These are phyloP conservation scores for Tritrichomonas foetus DNA, from an alignment of 208 protist species.

Conservation along the genomic window DNA sequence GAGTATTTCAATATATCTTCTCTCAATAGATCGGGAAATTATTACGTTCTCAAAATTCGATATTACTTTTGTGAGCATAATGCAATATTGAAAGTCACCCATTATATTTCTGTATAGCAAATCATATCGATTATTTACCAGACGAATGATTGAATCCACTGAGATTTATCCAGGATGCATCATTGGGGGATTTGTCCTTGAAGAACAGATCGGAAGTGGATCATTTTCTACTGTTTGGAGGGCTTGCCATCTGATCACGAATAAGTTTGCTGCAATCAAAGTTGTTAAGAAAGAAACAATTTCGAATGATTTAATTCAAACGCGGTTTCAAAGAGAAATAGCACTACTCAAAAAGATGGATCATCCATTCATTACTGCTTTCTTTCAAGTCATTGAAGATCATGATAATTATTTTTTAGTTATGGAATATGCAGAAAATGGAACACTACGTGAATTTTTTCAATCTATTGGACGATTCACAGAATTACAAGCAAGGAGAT, in stretches of 20 bases:
- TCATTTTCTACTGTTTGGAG: not conserved
- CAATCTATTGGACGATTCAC: not conserved
- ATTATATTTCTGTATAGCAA: no score
- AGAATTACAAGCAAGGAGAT: not conserved
- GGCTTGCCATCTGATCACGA: not conserved
- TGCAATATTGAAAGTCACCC: no score
- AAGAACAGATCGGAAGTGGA: not conserved
- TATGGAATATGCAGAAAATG: constrained; percentile 7
- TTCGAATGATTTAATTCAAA: not conserved
- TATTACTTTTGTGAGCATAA: no score
- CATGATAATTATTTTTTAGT: not conserved
- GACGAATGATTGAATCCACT: no score
- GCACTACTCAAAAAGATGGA: not conserved
- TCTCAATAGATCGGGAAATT: no score
- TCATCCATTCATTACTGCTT: not conserved
- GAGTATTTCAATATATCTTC: no score
- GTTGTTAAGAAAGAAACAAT: not conserved
- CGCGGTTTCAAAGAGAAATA: constrained; percentile 20
- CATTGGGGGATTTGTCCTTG: not conserved
- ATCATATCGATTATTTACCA: no score
- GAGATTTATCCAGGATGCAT: no score
- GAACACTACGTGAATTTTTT: not conserved
- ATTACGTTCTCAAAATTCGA: no score
- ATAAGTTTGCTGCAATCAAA: not conserved
- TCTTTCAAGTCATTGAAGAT: not conserved